A percentile compares a stretch with the other conserved stretches of the same genome.
phyloP scores from a whole-genome alignment of 2,329 filamentous ascomycete species.

The Diaporthe destruens region DNA sequence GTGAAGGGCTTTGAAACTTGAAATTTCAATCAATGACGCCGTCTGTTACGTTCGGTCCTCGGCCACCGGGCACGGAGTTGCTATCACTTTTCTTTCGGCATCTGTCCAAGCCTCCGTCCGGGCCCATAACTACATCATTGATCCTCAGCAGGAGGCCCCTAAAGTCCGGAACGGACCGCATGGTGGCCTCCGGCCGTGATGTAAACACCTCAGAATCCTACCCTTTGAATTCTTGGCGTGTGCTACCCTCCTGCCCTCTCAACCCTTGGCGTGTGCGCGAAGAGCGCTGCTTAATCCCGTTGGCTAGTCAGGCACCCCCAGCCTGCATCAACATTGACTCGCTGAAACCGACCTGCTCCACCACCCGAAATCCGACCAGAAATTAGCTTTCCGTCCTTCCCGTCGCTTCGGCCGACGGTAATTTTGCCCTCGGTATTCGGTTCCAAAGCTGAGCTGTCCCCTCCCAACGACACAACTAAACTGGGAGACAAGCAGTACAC shows the following conservation, averaged over 20 bases:
- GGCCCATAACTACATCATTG: too few species aligned
- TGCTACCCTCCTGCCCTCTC: too few species aligned
- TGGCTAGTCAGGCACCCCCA: neutral
- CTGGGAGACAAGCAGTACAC: rapidly evolving
- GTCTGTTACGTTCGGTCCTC: neutral
- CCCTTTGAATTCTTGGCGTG: neutral
- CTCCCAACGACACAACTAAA: neutral
- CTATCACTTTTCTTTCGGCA: neutral
- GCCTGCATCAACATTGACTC: neutral
- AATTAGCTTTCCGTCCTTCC: neutral
- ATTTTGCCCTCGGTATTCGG: neutral
- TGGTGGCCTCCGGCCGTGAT: too few species aligned
- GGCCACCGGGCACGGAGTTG: neutral
- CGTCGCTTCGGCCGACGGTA: neutral
- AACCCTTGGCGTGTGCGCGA: neutral
- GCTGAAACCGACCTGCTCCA: neutral
- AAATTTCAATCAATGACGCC: neutral
- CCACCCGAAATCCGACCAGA: neutral
- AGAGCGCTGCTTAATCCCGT: neutral
- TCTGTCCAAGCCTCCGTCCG: neutral
- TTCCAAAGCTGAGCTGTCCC: neutral
- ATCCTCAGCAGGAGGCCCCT: too few species aligned
- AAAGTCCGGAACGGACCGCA: too few species aligned
- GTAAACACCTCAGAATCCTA: neutral
- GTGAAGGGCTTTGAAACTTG: neutral